Evolutionary conservation across 352 stramenopile genomes (phyloP).

Genomic region (Pythium myriotylum): DNA sequence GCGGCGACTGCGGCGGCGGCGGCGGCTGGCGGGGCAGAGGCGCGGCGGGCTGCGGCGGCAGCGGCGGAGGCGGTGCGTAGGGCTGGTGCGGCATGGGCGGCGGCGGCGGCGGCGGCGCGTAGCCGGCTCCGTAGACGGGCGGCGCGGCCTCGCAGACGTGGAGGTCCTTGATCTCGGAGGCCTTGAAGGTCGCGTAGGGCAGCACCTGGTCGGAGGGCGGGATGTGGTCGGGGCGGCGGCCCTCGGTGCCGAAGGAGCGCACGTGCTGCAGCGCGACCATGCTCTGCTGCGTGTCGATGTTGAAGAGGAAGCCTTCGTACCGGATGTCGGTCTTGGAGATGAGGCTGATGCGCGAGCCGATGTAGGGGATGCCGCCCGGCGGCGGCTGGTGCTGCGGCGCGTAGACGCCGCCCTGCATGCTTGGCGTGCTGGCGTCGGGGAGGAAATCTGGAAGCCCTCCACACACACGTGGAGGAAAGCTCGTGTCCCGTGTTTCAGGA

Average conservation of each 20-base stretch:
- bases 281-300: constrained; percentile 84
- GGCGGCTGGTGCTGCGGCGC: constrained; percentile 26
- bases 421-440: too few relatives aligned
- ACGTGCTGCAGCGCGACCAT: constrained; percentile 83
- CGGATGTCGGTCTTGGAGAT: constrained; percentile 90
- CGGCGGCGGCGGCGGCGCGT: constrained; percentile 18
- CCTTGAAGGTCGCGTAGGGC: constrained; percentile 84
- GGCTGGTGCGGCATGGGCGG: constrained; percentile 24
- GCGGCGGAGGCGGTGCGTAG: constrained; percentile 3
- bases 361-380: constrained; percentile 69
- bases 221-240: constrained; percentile 70
- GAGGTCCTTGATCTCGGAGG: constrained; percentile 84
- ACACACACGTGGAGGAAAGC: too few relatives aligned
- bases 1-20: not conserved
- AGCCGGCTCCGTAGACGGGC: constrained; percentile 10
- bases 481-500: too few relatives aligned
- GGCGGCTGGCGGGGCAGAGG: constrained; percentile 13
- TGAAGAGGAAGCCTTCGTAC: constrained; percentile 86
- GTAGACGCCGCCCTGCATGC: constrained; percentile 30
- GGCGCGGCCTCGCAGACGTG: constrained; percentile 79
- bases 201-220: constrained; percentile 74
- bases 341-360: constrained; percentile 79
- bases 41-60: constrained; percentile 14
- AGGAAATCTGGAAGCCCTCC: too few relatives aligned
- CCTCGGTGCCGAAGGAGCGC: constrained; percentile 84